Evolutionary conservation across 2,329 filamentous ascomycete genomes (phyloP), one percentile per base, ranked within the genome.

Genomic region (Mycogone perniciosa): DNA sequence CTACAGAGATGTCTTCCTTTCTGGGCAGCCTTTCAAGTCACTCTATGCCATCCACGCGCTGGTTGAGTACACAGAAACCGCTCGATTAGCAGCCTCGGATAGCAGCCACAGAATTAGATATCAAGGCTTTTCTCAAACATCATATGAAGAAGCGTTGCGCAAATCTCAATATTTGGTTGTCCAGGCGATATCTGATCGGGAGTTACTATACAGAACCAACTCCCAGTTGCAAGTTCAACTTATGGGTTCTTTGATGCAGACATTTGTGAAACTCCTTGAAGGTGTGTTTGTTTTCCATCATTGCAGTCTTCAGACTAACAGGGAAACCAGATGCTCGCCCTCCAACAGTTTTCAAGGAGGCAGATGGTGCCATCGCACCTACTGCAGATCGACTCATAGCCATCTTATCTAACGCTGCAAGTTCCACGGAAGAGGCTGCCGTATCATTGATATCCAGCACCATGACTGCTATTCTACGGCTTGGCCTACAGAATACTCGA

Each of bases 1-100:
- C 0, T 78, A 83, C 53, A 67, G 70, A 8, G 76, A 85, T 8
- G 70, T 90, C 1, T 90, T 93, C 54, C 84, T 86, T 6, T 66
- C 79, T 1, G 76, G 79, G 0, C 82, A 86, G 52, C 85, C 85
- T 2, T 90, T 83, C 71, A 86, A 85, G 59, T 82, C 82, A 2
- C 73, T 90, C 1, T 95, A 91, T 63, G 85, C 85, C 3, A 68
- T 89, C 1, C 77, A 85, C 60, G 80, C 84, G 1, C 72, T 95
- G 37, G 71, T 75, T 26, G 76, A 82, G 49, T 85, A 84, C 62
- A 73, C 89, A 37, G 69, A 73, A 29, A 68, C 60, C 7, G 57
- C 67, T 54, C 70, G 71, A 62, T 69, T 60, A 58, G 59, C 48
- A 38, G 43, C 30, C 9, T 48, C 52, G 9, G 11, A 10, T 13